Evolutionary conservation across 495 filamentous ascomycete genomes (phyloP).

Genomic region (Patellaria atrata): DNA sequence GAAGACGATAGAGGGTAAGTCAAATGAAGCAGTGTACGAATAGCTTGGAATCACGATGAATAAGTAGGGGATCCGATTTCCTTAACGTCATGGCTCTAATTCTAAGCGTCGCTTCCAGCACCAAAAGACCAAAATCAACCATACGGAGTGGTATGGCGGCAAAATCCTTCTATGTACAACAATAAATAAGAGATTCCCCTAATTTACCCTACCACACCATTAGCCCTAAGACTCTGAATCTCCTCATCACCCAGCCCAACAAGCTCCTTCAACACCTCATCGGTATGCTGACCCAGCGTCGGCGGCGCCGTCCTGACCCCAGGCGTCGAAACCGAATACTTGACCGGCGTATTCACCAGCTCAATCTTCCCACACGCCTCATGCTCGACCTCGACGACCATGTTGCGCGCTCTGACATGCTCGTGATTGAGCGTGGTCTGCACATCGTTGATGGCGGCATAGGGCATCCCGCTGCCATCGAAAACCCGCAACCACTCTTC

Average conservation of each 20-base stretch:
- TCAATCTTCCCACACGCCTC: conserved; percentile 70
- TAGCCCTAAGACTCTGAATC: conserved; percentile 46
- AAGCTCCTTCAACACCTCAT: conserved; percentile 59
- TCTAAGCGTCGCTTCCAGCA: too few relatives aligned
- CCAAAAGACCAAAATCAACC: too few relatives aligned
- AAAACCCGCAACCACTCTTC: conserved; percentile 75
- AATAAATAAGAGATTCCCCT: too few relatives aligned
- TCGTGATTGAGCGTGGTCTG: conserved; percentile 68
- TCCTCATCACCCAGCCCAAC: conserved; percentile 48
- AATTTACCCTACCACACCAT: conserved; percentile 60
- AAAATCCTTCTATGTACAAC: too few relatives aligned
- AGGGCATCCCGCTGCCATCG: conserved; percentile 84
- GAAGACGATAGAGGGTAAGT: too few relatives aligned
- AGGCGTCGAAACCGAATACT: conserved; percentile 73
- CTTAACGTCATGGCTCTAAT: too few relatives aligned
- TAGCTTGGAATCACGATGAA: too few relatives aligned
- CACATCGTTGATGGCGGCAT: conserved; percentile 89
- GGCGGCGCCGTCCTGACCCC: conserved; percentile 70
- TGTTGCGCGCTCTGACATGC: conserved; percentile 65
- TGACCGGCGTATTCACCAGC: conserved; percentile 88
- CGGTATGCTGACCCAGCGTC: conserved; percentile 79
- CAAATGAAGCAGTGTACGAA: too few relatives aligned
- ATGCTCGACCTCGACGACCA: conserved; percentile 83
- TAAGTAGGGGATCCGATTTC: too few relatives aligned
- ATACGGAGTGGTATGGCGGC: too few relatives aligned